Base-by-base conservation (phyloP, 371 early-diverging fungal species). In the Apophysomyces variabilis region DNA sequence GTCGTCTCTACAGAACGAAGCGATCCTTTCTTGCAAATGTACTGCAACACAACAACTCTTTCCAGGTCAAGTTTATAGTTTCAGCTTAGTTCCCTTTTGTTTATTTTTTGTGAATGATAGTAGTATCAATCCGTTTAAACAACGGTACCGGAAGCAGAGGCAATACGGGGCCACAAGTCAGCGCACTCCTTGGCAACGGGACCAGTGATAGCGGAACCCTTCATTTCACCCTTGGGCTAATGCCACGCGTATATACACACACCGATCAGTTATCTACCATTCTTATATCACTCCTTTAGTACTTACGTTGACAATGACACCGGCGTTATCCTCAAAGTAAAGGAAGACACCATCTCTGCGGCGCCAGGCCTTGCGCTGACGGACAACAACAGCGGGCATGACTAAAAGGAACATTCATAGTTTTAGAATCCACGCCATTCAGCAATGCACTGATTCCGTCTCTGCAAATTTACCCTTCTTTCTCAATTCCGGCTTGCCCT, bases 181-280 rank as follows among this genome's bases (percentile, higher is more conserved):
- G 99, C 99, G 87, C 99, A 99, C 89, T 99, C 99, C 93, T 99
- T 99, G 73, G 97, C 99, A 73, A 99, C 99, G 75, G 99, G 99
- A 63, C 99, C 99, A 75, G 99, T 96, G 84, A 99, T 99, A 70
- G 99, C 99, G 61, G 99, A 72, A 57, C 99, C 99, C 92, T 99
- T 99, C 96, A 99, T 96, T 87, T 99, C 99, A 86, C 99, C 99
- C 94, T 99, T 99, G 78, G 96, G 96, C 70, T 70, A 62, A 43
- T 38, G 21, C 0, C 54, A 50, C 3, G 6, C 6, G 9, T 3
- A 26, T 21, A 21, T 21, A 18, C 54, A 5, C 7, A 50, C 16
- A 5, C 21, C n/a, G 14, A 26, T 26, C 32, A 26, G 32, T 26
- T 26, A 26, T 26, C 32, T 26, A 3, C 13, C 35, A 4, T 41